A percentile compares a stretch with the other conserved stretches of the same genome.
Evolutionary conservation across 148 eudicot genomes (phyloP).

Genomic region (Camellia sinensis): DNA sequence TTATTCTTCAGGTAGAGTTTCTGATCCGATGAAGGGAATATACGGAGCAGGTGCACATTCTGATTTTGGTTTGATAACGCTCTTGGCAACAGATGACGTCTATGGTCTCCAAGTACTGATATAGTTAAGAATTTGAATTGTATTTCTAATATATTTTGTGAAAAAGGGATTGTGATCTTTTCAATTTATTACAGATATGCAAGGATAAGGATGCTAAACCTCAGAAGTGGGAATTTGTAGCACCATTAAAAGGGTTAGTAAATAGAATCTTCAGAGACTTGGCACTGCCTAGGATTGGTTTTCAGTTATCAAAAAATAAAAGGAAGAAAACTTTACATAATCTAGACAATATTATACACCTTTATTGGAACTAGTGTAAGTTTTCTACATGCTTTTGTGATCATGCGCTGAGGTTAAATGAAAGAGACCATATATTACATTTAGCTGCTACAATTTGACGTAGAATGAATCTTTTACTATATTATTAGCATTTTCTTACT

Average conservation of each 20-base stretch:
- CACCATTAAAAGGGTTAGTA: slow-evolving; percentile 83
- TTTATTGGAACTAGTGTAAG: neutral
- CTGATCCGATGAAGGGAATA: slow-evolving; percentile 77
- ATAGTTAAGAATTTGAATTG: slow-evolving; percentile 15
- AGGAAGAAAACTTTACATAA: neutral
- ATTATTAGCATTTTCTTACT: neutral
- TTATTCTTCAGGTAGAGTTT: slow-evolving; percentile 48
- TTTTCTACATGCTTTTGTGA: neutral
- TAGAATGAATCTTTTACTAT: neutral
- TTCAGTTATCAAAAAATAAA: no score
- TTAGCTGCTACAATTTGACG: neutral
- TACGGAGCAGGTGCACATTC: slow-evolving; percentile 97
- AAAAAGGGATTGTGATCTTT: slow-evolving; percentile 5
- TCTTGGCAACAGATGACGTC: slow-evolving; percentile 85
- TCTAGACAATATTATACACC: neutral
- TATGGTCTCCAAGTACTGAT: slow-evolving; percentile 78
- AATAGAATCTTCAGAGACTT: neutral
- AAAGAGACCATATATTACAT: neutral
- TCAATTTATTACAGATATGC: slow-evolving; percentile 61
- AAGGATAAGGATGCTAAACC: slow-evolving; percentile 85
- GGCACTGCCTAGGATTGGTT: no score
- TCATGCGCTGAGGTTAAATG: neutral
- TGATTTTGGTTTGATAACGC: slow-evolving; percentile 86
- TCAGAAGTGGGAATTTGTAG: slow-evolving; percentile 83
- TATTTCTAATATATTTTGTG: slow-evolving; percentile 3